These are phyloP conservation scores for Xerophyta viscosa DNA, from an alignment of 106 monocot species.

Conservation along the genomic window DNA sequence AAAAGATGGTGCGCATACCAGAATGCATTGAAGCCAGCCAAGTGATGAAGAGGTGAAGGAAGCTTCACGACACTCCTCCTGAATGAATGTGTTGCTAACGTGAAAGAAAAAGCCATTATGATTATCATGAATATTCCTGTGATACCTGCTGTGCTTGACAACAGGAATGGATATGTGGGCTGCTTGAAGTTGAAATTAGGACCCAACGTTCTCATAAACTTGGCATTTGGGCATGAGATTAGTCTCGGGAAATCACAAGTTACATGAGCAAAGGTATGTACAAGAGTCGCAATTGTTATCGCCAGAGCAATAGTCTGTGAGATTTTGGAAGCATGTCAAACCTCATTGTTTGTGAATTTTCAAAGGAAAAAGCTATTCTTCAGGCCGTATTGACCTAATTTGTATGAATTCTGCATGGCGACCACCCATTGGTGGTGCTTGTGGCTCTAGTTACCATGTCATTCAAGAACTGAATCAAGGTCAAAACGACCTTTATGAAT, in stretches of 20 bases:
- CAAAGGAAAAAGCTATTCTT: background rate
- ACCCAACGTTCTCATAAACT: slow-evolving; percentile 55
- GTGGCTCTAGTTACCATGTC: too few species aligned
- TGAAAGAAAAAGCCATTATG: slow-evolving; percentile 82
- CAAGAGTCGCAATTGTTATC: slow-evolving; percentile 40
- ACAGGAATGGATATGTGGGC: slow-evolving; percentile 54
- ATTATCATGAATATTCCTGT: slow-evolving; percentile 84
- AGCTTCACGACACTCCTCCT: slow-evolving; percentile 77
- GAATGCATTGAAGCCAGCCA: slow-evolving; percentile 95
- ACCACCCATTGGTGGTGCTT: too few species aligned
- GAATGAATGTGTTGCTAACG: slow-evolving; percentile 75
- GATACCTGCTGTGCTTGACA: slow-evolving; percentile 48
- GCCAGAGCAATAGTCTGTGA: slow-evolving; percentile 49
- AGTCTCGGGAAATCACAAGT: slow-evolving; percentile 85
- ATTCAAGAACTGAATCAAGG: too few species aligned
- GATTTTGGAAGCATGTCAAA: background rate
- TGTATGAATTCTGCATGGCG: too few species aligned
- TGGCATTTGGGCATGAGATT: slow-evolving; percentile 34
- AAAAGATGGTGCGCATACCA: slow-evolving; percentile 97
- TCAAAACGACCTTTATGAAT: background rate
- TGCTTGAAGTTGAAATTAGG: slow-evolving; percentile 62
- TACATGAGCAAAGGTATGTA: slow-evolving; percentile 58
- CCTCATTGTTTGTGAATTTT: background rate
- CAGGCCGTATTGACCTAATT: too few species aligned
- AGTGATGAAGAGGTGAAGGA: slow-evolving; percentile 65